Evolutionary conservation across 192 early-diverging fungal genomes (phyloP), one percentile per base, ranked within the genome.

Genomic region (Backusella parvicylindrica): DNA sequence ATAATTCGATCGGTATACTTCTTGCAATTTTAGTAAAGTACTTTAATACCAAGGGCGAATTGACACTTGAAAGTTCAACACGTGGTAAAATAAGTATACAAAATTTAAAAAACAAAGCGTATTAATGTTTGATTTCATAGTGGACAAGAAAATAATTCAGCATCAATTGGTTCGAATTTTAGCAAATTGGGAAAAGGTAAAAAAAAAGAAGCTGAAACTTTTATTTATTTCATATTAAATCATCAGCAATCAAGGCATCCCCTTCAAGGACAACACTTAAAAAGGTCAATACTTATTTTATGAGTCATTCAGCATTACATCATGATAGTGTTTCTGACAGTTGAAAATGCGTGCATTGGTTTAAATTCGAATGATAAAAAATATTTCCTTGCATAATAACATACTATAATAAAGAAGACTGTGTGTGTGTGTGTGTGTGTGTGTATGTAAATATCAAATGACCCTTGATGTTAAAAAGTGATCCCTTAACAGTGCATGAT

Each of bases 1-100:
- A 95, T 77, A 76, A 93, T 50, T 94, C 94, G 5, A 93, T 94
- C 2, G 92, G 94, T 21, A 92, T 97, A 70, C 78, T 90, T 12
- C 72, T 97, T 70, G 85, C 91, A 0, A 69, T 94, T 11, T 50
- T 97, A 38, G 68, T 91, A 1, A 68, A 82, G 16, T 89, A 85
- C 70, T 91, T 84, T 79, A 89, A 89, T 68, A 75, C 78, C 32
- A 13, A 83, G 16, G 86, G 85, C 67, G 81, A 82, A 23, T 28
- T 78, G 23, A 38, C 36, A 47, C 32, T 33, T 13, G 71, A 81
- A 21, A 43, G 64, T n/a, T 41, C 53, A 67, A 71, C 32, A 43
- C 66, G 63, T 53, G 67, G 63, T 63, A 82, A 77, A 21, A n/a
- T 21, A 60, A n/a, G n/a, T n/a, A n/a, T 13, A 36, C 37, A 15